A percentile compares a stretch with the other conserved stretches of the same genome.
Evolutionary conservation across 2,329 filamentous ascomycete species (phyloP).

Genomic region (Aspergillus pseudoterreus): DNA sequence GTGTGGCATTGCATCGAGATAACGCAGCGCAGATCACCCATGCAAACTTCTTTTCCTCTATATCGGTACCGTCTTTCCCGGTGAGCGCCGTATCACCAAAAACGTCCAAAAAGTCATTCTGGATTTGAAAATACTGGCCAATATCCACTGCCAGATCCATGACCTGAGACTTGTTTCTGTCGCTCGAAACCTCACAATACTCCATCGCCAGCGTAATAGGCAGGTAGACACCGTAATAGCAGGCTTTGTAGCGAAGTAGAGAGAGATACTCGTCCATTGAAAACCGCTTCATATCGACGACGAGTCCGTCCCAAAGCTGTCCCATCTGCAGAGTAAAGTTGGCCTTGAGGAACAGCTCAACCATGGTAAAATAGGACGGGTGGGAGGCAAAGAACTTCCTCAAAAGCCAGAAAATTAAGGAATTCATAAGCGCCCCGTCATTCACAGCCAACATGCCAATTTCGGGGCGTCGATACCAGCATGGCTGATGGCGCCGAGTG

Average conservation of each 20-base stretch:
- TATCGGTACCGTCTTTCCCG: slow-evolving; percentile 97
- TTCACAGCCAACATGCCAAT: slow-evolving; percentile 98
- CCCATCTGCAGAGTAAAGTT: slow-evolving; percentile 91
- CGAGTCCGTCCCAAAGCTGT: slow-evolving; percentile 84
- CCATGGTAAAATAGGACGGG: slow-evolving; percentile 78
- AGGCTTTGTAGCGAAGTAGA: slow-evolving; percentile 98
- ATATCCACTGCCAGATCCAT: slow-evolving; percentile 90
- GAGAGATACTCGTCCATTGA: slow-evolving; percentile 82
- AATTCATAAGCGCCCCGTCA: slow-evolving; percentile 92
- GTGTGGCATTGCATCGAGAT: too few relatives aligned
- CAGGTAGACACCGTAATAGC: slow-evolving; percentile 98
- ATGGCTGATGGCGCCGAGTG: slow-evolving; percentile 87
- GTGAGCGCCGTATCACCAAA: slow-evolving; percentile 87
- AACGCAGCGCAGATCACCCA: too few relatives aligned
- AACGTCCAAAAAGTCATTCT: slow-evolving; percentile 98
- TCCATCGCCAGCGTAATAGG: slow-evolving; percentile 85
- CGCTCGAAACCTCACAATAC: slow-evolving; percentile 76
- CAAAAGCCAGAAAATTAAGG: slow-evolving; percentile 80
- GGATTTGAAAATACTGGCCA: slow-evolving; percentile 97
- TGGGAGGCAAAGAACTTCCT: slow-evolving; percentile 89
- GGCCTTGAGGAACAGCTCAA: slow-evolving; percentile 94
- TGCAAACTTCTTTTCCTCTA: slow-evolving; percentile 98
- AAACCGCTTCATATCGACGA: slow-evolving; percentile 83
- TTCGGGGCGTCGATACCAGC: slow-evolving; percentile 86
- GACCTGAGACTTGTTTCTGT: slow-evolving; percentile 80